Conservation (phyloP, 1,139 yeast species). For the Lizanozyma gosingica region DNA sequence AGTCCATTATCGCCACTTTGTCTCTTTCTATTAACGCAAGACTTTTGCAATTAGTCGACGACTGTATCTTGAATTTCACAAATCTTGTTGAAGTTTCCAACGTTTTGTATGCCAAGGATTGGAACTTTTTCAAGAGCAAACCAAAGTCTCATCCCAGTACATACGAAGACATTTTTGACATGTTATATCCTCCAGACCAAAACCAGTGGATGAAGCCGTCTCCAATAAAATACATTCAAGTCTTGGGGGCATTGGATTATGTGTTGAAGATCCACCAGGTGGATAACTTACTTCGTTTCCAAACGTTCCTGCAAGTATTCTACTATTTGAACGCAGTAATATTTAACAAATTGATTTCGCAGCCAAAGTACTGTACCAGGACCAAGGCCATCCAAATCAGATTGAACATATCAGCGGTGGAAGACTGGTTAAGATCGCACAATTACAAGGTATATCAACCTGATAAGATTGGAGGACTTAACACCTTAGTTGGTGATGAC, state of each 20-base stretch:
- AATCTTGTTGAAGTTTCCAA: constrained; percentile 58
- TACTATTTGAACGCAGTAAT: constrained; percentile 68
- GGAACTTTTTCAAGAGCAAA: constrained; percentile 63
- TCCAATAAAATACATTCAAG: constrained; percentile 77
- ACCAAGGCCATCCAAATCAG: constrained; percentile 85
- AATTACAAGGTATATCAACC: constrained; percentile 49
- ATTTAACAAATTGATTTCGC: constrained; percentile 65
- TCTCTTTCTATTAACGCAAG: constrained; percentile 59
- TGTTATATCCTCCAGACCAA: constrained; percentile 66
- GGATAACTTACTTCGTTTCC: constrained; percentile 65
- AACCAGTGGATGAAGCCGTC: constrained; percentile 67
- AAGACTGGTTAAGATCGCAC: constrained; percentile 88
- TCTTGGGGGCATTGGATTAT: constrained; percentile 80
- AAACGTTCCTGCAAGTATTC: constrained; percentile 69
- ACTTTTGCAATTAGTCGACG: constrained; percentile 47
- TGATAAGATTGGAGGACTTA: constrained; percentile 20
- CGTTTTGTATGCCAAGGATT: constrained; percentile 57
- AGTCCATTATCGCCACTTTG: constrained; percentile 54
- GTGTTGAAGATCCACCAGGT: constrained; percentile 77
- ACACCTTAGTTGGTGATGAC: constrained; percentile 11
- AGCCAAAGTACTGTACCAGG: constrained; percentile 63
- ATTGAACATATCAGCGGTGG: constrained; percentile 73
- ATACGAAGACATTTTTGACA: constrained; percentile 61
- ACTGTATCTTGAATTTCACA: constrained; percentile 55
- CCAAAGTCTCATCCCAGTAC: constrained; percentile 31